Evolutionary conservation across 2,329 filamentous ascomycete genomes (phyloP), one percentile per base, ranked within the genome.

Genomic region (Trematosphaeria pertusa): DNA sequence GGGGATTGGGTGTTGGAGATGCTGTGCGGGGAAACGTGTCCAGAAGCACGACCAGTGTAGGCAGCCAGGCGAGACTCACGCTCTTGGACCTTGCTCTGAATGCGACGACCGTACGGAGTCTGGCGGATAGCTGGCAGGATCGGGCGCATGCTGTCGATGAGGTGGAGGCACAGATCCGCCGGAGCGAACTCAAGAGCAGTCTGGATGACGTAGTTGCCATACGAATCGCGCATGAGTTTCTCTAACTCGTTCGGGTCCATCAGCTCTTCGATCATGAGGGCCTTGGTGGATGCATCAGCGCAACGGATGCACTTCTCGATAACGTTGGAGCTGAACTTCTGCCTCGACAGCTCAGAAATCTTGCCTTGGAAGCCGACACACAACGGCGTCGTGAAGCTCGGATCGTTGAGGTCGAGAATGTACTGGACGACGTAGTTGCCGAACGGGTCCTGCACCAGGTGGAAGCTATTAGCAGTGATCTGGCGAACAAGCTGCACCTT

Each of bases 391-490:
- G 93, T 97, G 75, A 96, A 97, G 59, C 79, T 80, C 10, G 87
- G 81, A 67, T 99, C 91, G 58, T 91, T 91, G 43, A 97, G 82
- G 69, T 97, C 94, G 59, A 99, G 71, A 67, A 99, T 97, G 76
- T 99, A 99, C 76, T 99, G 94, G 39, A 99, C 89, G 39, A 99
- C 94, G 58, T 99, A 99, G 75, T 99, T 99, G 67, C 94, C 94
- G 61, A 97, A 99, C 0, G 94, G 93, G 71, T 99, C 94, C 71
- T 97, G 91, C 15, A 99, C 91, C 9, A 99, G 84, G 28, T 87
- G 80, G 58, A 90, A 88, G n/a, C 92, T 91, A 68, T 96, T 88
- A 43, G 86, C 81, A 1, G 92, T 97, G 72, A 99, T 97, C 67
- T 89, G 84, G 50, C 83, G 79, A 56, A 99, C 91, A 52, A 99